Percentiles rank a stretch among this genome's conserved stretches.
phyloP scores from a whole-genome alignment of 2,329 filamentous ascomycete genomes.

The Aspergillus costaricaensis region DNA sequence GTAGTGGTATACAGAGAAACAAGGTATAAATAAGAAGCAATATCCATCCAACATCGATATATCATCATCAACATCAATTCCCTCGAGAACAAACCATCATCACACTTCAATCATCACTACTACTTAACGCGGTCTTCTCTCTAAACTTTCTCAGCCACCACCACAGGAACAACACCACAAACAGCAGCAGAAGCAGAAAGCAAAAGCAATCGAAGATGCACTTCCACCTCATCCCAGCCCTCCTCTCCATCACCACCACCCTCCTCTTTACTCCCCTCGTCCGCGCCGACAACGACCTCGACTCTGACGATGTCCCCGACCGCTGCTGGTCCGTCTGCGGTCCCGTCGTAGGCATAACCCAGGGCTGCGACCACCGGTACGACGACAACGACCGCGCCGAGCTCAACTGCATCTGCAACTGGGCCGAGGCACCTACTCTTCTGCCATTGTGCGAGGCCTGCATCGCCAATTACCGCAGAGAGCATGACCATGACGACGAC shows the following conservation, averaged over 20 bases:
- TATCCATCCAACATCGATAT: background rate
- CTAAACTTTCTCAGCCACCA: background rate
- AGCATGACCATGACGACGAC: conserved; percentile 18
- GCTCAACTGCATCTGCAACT: conserved; percentile 32
- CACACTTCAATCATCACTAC: background rate
- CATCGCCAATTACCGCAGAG: conserved; percentile 29
- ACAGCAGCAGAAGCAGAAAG: background rate
- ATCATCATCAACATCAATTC: background rate
- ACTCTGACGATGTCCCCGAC: conserved; percentile 31
- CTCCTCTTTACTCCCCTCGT: conserved; percentile 28
- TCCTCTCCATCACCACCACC: conserved; percentile 16
- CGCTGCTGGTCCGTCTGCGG: conserved; percentile 31
- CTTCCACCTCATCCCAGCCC: conserved; percentile 23
- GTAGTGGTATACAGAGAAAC: background rate
- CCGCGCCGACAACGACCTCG: conserved; percentile 28
- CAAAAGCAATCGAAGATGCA: conserved; percentile 21
- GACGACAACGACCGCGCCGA: conserved; percentile 29
- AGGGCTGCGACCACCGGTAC: conserved; percentile 27
- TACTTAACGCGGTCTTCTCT: background rate
- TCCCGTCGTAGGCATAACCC: conserved; percentile 25
- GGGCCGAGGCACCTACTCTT: conserved; percentile 27
- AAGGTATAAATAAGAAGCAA: background rate
- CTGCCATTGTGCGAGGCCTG: conserved; percentile 37
- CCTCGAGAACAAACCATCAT: background rate
- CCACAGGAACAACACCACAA: background rate